Evolutionary conservation across 2,329 filamentous ascomycete genomes (phyloP).

Genomic region (Fusarium tupiense): DNA sequence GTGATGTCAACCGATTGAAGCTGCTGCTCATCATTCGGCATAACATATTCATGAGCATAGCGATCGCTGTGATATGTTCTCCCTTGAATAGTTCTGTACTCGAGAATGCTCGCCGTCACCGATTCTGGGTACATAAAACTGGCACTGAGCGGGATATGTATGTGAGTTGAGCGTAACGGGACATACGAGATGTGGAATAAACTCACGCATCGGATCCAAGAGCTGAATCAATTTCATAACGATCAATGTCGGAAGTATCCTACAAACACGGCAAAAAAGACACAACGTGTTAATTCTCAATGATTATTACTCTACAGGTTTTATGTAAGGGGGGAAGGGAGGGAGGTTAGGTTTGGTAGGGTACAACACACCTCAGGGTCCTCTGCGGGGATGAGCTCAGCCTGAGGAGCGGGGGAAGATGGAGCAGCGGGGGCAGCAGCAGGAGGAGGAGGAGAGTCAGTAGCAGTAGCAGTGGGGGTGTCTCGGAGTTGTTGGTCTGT

Average conservation of each 20-base stretch:
- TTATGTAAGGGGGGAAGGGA: background rate
- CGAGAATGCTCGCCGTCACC: slow-evolving; percentile 35
- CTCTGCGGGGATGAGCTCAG: slow-evolving; percentile 35
- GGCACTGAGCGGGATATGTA: slow-evolving; percentile 10
- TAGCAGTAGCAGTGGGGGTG: slow-evolving; percentile 14
- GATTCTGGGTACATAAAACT: slow-evolving; percentile 35
- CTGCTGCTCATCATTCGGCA: slow-evolving; percentile 39
- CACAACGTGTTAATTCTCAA: slow-evolving; percentile 5
- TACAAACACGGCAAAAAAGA: slow-evolving; percentile 1
- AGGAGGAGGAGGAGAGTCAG: background rate
- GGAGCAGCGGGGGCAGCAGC: slow-evolving; percentile 1
- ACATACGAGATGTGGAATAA: background rate
- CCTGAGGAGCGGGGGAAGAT: slow-evolving; percentile 22
- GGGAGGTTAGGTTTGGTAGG: background rate
- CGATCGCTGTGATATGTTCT: slow-evolving; percentile 40
- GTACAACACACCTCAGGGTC: slow-evolving; percentile 30
- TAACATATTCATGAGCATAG: slow-evolving; percentile 33
- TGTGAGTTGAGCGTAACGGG: background rate
- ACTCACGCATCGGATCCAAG: slow-evolving; percentile 38
- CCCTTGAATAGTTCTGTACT: slow-evolving; percentile 37
- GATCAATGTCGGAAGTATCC: slow-evolving; percentile 19
- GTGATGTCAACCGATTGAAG: slow-evolving; percentile 38
- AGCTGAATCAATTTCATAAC: slow-evolving; percentile 34
- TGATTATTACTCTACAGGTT: background rate
- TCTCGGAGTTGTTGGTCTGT: slow-evolving; percentile 19